Conservation (phyloP, 139 green algal genomes). For the Ettlia oleoabundans region DNA sequence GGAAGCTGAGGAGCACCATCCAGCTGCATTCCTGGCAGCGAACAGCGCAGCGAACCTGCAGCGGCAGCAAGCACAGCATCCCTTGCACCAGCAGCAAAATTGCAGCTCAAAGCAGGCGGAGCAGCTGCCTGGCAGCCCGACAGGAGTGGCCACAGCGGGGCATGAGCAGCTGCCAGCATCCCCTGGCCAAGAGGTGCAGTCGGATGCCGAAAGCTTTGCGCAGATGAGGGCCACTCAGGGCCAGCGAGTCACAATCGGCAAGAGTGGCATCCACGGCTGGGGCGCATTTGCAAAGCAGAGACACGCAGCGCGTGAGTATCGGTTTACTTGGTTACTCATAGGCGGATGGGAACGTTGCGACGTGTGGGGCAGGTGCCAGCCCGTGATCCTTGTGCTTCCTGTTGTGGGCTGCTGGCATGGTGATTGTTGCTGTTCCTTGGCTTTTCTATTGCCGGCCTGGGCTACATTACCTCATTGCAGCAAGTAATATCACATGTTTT, state of each 20-base stretch:
- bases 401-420: too few relatives aligned
- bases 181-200: not conserved
- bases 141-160: not conserved
- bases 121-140: slow-evolving; percentile 23
- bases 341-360: too few relatives aligned
- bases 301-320: slow-evolving; percentile 55
- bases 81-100: not conserved
- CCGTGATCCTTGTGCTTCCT: too few relatives aligned
- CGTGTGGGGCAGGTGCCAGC: too few relatives aligned
- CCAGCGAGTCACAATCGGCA: slow-evolving; percentile 66
- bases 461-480: too few relatives aligned
- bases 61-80: not conserved
- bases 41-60: not conserved
- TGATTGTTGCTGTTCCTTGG: too few relatives aligned
- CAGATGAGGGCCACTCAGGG: slow-evolving; percentile 48
- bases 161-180: not conserved
- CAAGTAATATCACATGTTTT: not conserved
- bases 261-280: slow-evolving; percentile 86
- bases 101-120: not conserved
- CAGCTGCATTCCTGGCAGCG: too few relatives aligned
- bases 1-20: not conserved
- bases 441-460: too few relatives aligned
- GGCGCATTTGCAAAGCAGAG: slow-evolving; percentile 74
- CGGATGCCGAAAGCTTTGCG: slow-evolving; percentile 47
- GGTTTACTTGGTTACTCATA: not conserved